phyloP scores from a whole-genome alignment of 257 asterid genomes.

The Solanum gandarillasii region DNA sequence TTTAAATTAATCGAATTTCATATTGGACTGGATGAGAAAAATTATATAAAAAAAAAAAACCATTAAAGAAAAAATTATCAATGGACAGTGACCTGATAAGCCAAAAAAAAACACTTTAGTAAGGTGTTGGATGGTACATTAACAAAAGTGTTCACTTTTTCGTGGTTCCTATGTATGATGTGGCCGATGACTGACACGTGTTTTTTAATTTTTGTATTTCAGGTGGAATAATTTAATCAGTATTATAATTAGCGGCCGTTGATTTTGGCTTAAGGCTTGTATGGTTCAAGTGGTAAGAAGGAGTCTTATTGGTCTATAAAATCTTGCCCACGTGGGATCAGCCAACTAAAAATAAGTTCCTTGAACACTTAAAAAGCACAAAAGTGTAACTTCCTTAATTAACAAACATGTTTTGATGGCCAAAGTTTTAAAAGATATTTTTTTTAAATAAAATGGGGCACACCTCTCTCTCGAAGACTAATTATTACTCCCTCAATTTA shows the following conservation, averaged over 20 bases:
- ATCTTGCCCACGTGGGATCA: conserved; percentile 6
- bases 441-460: not conserved
- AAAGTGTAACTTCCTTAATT: not conserved
- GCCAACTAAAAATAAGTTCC: not conserved
- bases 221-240: not conserved
- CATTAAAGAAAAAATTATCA: not conserved
- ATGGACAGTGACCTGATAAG: not conserved
- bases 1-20: too few species aligned
- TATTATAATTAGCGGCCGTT: not conserved
- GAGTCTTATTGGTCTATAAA: conserved; percentile 8
- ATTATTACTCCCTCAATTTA: not conserved
- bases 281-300: not conserved
- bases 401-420: not conserved
- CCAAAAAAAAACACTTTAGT: not conserved
- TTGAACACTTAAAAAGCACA: not conserved
- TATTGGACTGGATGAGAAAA: too few species aligned
- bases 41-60: accelerated
- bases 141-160: not conserved
- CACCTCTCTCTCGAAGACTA: not conserved
- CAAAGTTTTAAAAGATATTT: not conserved
- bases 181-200: conserved; percentile 17
- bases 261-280: not conserved
- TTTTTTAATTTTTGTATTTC: not conserved
- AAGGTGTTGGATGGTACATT: not conserved
- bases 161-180: not conserved